Conservation (phyloP, 2,329 filamentous ascomycete genomes). For the Paramyrothecium roridum region DNA sequence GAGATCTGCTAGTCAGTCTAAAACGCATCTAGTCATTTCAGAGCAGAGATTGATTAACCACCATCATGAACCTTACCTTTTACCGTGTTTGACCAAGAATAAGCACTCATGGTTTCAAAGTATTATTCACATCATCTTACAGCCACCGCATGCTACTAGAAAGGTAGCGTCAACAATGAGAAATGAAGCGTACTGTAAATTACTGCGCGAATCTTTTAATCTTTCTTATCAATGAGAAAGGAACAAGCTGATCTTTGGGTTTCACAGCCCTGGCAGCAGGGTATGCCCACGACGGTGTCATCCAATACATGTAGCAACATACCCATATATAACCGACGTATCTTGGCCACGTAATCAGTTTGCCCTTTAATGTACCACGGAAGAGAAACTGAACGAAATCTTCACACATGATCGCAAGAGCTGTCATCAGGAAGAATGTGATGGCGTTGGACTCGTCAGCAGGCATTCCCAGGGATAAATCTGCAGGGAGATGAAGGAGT, state of each 20-base stretch:
- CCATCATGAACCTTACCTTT: background rate
- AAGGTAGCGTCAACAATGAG: too few relatives aligned
- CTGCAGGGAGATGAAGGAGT: constrained; percentile 11
- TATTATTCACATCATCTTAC: too few relatives aligned
- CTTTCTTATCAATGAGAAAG: constrained; percentile 6
- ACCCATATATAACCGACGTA: constrained; percentile 13
- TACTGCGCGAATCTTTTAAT: background rate
- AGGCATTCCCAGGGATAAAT: constrained; percentile 10
- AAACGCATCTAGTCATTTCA: constrained; percentile 4
- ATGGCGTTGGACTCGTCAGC: constrained; percentile 10
- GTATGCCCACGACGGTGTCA: constrained; percentile 16
- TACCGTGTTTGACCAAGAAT: too few relatives aligned
- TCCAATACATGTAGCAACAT: constrained; percentile 12
- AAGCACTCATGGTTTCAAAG: too few relatives aligned
- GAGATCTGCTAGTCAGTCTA: constrained; percentile 14
- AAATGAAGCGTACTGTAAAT: background rate
- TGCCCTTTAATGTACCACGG: background rate
- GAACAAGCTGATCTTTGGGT: constrained; percentile 6
- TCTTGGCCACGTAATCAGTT: background rate
- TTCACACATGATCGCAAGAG: constrained; percentile 12
- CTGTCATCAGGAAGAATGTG: constrained; percentile 8
- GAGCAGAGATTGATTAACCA: background rate
- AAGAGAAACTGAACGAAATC: constrained; percentile 8
- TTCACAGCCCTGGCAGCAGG: constrained; percentile 11
- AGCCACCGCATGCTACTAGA: too few relatives aligned